phyloP scores from a whole-genome alignment of 164 flowering plant genomes.

The Aristolochia contorta region DNA sequence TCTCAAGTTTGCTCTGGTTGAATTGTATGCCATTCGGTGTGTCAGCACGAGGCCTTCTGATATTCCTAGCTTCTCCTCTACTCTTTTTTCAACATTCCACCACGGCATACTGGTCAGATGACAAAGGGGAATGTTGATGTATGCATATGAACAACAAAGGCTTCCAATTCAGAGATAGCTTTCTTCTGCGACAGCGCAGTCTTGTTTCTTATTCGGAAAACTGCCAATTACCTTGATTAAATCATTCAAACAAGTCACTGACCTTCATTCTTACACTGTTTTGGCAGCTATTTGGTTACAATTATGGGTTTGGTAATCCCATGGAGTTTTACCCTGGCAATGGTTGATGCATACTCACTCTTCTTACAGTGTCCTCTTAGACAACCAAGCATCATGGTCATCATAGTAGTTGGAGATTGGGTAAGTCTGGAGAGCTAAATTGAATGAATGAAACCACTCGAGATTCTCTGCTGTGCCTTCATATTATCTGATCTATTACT shows the following conservation, averaged over 20 bases:
- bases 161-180: no score
- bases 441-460: neutral
- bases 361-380: conserved; percentile 35
- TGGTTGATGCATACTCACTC: conserved; percentile 60
- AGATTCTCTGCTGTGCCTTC: neutral
- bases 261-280: neutral
- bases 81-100: no score
- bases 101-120: no score
- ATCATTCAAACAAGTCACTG: neutral
- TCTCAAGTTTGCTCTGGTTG: no score
- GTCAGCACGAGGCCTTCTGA: no score
- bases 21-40: no score
- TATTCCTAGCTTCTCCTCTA: no score
- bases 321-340: conserved; percentile 68
- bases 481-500: neutral
- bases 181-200: no score
- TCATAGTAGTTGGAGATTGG: conserved; percentile 62
- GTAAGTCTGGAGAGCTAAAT: conserved; percentile 17
- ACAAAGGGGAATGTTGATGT: no score
- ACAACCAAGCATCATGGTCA: conserved; percentile 43
- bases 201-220: neutral
- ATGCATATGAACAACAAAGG: no score
- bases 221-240: neutral
- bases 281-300: conserved; percentile 63
- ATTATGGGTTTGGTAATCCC: conserved; percentile 74